Evolutionary conservation across 306 rosid genomes (phyloP).

Genomic region (Potentilla sterilis): DNA sequence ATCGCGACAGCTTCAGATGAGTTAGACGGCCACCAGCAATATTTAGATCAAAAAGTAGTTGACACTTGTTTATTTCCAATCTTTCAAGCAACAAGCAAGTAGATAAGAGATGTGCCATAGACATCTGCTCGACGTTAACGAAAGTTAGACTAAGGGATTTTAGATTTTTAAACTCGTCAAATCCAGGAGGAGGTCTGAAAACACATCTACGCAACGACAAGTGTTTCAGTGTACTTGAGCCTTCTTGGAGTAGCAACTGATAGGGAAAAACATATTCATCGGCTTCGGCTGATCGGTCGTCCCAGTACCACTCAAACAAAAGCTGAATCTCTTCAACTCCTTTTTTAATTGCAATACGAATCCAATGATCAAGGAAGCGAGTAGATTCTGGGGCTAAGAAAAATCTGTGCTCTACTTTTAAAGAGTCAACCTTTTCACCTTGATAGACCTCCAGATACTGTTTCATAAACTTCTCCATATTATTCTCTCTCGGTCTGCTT

Average conservation of each 20-base stretch:
- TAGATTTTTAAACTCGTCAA: background rate
- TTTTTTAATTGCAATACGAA: background rate
- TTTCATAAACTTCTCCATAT: background rate
- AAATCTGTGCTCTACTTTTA: background rate
- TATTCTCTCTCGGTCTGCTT: background rate
- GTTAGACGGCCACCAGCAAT: background rate
- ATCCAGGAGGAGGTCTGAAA: background rate
- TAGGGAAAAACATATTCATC: too few relatives aligned
- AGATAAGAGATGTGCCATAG: background rate
- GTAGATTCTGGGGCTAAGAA: background rate
- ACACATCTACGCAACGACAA: background rate
- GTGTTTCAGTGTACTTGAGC: background rate
- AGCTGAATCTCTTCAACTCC: background rate
- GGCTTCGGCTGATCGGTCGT: too few relatives aligned
- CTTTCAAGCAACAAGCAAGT: background rate
- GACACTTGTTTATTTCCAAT: background rate
- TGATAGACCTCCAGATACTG: background rate
- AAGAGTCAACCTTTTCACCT: background rate
- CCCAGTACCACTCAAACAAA: background rate
- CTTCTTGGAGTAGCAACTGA: background rate
- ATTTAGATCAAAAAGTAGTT: background rate
- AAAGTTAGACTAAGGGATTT: background rate
- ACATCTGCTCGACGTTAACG: background rate
- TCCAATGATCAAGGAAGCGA: background rate
- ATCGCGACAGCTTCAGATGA: background rate